Evolutionary conservation across 2,329 filamentous ascomycete species (phyloP), one percentile per base, ranked within the genome.

Genomic region (Aspergillus sp.): DNA sequence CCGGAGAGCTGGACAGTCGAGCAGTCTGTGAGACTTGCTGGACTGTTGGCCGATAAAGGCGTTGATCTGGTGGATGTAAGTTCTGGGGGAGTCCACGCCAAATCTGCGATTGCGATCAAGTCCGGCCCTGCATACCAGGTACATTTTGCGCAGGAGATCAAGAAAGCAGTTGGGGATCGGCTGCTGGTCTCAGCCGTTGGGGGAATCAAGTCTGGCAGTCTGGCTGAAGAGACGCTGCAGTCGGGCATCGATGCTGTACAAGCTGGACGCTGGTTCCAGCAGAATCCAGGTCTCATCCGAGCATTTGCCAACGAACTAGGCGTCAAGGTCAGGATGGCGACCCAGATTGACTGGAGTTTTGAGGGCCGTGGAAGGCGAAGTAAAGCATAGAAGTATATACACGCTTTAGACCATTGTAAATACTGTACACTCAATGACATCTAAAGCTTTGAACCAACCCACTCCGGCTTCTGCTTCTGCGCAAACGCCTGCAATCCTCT

Each of bases 391-490:
- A 11, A 31, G 27, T 31, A 31, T 31, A 31, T 31, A 11, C 9
- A 11, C 23, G 23, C 23, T 7, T 1, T 24, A 7, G 23, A 24
- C 23, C 23, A 7, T 24, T 24, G 19, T 8, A 17, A 35, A n/a
- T 14, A n/a, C 35, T 15, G 12, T 37, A 37, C 35, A 37, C 11
- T 24, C 27, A 31, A 31, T 9, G 27, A 4, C 9, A 14, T 15
- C 21, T 43, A 55, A 41, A 64, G 48, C 47, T 59, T 59, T n/a
- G 65, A 67, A 21, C 63, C 61, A 19, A 83, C 86, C 93, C 93
- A 97, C 73, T 91, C 85, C 0, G 93, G 79, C 82, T 91, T 91
- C 79, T 88, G 84, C 84, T 96, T 96, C 75, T 90, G 88, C 37
- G 76, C 75, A 74, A 84, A 85, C 5, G 82, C 82, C 58, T 68